A percentile compares a stretch with the other conserved stretches of the same genome.
Evolutionary conservation across 2,329 filamentous ascomycete genomes (phyloP).

Genomic region (Monascus ruber): DNA sequence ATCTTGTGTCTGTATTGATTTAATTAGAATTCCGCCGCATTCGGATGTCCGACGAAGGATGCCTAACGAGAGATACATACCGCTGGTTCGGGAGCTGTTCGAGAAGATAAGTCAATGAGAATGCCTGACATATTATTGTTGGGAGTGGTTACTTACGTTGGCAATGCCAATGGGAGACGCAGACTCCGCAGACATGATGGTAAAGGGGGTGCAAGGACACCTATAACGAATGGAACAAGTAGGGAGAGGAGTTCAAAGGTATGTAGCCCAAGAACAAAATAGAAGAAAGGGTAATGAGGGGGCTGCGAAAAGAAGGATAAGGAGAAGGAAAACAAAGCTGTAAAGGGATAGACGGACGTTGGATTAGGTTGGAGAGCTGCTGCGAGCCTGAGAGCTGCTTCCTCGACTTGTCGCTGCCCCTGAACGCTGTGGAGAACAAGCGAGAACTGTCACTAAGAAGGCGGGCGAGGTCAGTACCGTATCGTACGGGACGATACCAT

Average conservation of each 20-base stretch:
- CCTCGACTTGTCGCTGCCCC: constrained; percentile 3
- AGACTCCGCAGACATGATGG: constrained; percentile 49
- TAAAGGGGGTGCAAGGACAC: constrained; percentile 8
- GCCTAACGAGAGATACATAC: constrained; percentile 39
- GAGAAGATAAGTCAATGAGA: constrained; percentile 21
- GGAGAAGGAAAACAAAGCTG: not conserved
- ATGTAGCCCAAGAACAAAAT: too few species aligned
- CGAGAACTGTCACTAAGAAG: constrained; percentile 6
- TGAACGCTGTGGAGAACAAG: constrained; percentile 8
- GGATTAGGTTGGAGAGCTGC: not conserved
- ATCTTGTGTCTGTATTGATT: constrained; percentile 51
- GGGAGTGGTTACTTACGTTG: constrained; percentile 44
- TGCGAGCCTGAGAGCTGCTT: constrained; percentile 1
- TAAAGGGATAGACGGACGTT: too few species aligned
- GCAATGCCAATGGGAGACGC: constrained; percentile 61
- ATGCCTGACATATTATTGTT: not conserved
- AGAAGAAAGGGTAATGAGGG: not conserved
- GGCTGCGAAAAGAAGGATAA: not conserved
- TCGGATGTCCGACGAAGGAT: constrained; percentile 2
- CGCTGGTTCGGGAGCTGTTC: constrained; percentile 57
- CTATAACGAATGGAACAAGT: not conserved
- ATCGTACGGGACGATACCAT: constrained; percentile 12
- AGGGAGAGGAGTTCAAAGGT: not conserved
- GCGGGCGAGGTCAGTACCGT: constrained; percentile 2
- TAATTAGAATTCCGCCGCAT: constrained; percentile 11